Percentiles rank a stretch among this genome's conserved stretches.
These are phyloP conservation scores for Exserohilum rostratum DNA, from an alignment of 2,329 filamentous ascomycete genomes.

Conservation along the genomic window DNA sequence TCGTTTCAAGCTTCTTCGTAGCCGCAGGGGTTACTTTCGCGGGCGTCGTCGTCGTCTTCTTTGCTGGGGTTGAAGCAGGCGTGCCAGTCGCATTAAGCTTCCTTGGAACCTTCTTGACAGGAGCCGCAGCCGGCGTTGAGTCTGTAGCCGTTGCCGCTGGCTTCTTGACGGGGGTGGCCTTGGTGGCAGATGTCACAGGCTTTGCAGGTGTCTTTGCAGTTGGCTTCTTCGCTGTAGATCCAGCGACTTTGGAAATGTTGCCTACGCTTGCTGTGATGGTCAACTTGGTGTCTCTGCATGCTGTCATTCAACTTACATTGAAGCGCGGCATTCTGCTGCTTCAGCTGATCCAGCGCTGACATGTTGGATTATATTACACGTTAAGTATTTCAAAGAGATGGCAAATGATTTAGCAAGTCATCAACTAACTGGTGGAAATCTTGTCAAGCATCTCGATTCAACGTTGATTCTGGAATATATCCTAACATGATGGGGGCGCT, in stretches of 20 bases:
- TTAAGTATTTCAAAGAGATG: neutral
- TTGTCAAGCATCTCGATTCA: neutral
- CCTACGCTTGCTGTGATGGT: slow-evolving; percentile 35
- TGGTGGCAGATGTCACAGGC: slow-evolving; percentile 21
- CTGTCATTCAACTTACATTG: slow-evolving; percentile 42
- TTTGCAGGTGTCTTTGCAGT: slow-evolving; percentile 26
- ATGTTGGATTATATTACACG: slow-evolving; percentile 22
- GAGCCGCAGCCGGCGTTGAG: slow-evolving; percentile 22
- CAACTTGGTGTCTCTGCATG: slow-evolving; percentile 1
- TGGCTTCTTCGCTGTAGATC: slow-evolving; percentile 36
- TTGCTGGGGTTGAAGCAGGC: slow-evolving; percentile 8
- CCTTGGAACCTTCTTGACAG: slow-evolving; percentile 32
- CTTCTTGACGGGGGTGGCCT: slow-evolving; percentile 24
- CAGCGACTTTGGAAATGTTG: slow-evolving; percentile 37
- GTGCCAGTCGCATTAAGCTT: slow-evolving; percentile 21
- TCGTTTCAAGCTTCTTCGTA: slow-evolving; percentile 5
- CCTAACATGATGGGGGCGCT: slow-evolving; percentile 17
- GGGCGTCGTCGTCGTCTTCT: slow-evolving; percentile 12
- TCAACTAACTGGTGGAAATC: neutral
- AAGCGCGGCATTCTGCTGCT: slow-evolving; percentile 51
- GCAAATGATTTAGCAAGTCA: no score
- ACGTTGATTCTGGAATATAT: neutral
- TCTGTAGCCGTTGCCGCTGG: slow-evolving; percentile 9
- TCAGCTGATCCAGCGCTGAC: slow-evolving; percentile 48
- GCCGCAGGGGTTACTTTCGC: slow-evolving; percentile 11